A percentile compares a stretch with the other conserved stretches of the same genome.
Conservation (phyloP, 768 basidiomycete species). For the Lactarius akahatsu region DNA sequence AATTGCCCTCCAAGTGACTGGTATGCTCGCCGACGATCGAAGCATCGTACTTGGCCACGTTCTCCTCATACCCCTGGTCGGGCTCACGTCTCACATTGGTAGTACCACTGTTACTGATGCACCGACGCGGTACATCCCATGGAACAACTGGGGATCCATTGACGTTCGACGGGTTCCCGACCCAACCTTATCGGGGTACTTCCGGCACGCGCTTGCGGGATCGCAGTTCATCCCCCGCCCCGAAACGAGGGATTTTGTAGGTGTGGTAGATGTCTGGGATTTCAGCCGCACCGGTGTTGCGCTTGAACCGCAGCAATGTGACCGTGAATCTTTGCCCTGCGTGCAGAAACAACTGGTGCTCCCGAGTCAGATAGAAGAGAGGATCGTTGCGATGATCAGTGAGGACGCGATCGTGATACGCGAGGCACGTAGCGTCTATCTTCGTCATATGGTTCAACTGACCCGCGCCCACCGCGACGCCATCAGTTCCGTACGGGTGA, state of each 20-base stretch:
- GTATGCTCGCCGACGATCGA: not conserved
- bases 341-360: not conserved
- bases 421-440: constrained; percentile 9
- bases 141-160: constrained; percentile 13
- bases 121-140: constrained; percentile 9
- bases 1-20: constrained; percentile 6
- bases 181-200: not conserved
- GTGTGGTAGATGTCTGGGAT: constrained; percentile 3
- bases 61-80: constrained; percentile 13
- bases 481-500: not conserved
- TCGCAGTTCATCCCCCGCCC: constrained; percentile 6
- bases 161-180: not conserved
- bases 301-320: not conserved
- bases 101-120: not conserved
- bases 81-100: not conserved
- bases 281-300: not conserved
- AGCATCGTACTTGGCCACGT: not conserved
- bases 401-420: constrained; percentile 22
- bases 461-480: not conserved
- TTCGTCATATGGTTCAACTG: not conserved
- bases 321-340: not conserved
- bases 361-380: constrained; percentile 1
- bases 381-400: constrained; percentile 2
- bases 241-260: not conserved
- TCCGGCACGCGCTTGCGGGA: constrained; percentile 2